Evolutionary conservation across 108 stramenopile genomes (phyloP), one percentile per base, ranked within the genome.

Genomic region (Phaeodactylum tricornutum): DNA sequence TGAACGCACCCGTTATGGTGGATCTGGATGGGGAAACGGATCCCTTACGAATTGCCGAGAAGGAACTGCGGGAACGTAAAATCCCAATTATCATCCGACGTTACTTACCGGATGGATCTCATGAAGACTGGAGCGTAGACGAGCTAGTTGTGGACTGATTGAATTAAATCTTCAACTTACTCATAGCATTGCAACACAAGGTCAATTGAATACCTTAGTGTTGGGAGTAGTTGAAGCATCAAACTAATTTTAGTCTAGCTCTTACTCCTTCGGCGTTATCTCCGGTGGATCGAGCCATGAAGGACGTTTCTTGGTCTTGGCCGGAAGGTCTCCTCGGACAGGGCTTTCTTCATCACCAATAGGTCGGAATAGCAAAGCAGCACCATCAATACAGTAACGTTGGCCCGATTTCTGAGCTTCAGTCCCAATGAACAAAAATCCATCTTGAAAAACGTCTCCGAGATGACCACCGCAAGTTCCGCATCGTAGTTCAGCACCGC

Each of bases 1-100:
- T 88, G 82, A 98, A 99, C 61, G 96, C 98, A 8, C 98, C 98
- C 8, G 95, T 98, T 33, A 94, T 98, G 93, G 98, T 99, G 31
- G 94, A 98, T 61, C 61, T 97, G 38, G 95, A 95, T 47, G 91
- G 87, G 38, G 96, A 98, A 69, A 99, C 98, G 20, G 98, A 99
- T 66, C 96, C 98, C 1, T 63, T 99, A 33, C 75, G 92, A 46
- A 99, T 99, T 55, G 96, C 98, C 12, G 87, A 87, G 72, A 96
- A 93, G 65, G 98, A 99, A 75, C 79, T 99, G 30, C 74, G 94
- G 50, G 98, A 96, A 55, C 51, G 92, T 58, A 98, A 96, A 63
- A 96, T 99, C 53, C 98, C 98, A 2, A 97, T 99, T 53, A 96
- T 98, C 35, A 96, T 98, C 47, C 77, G 97, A 38, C 57, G 98